These are phyloP conservation scores for Colletotrichum liaoningense DNA, from an alignment of 2,329 filamentous ascomycete genomes.

Conservation along the genomic window DNA sequence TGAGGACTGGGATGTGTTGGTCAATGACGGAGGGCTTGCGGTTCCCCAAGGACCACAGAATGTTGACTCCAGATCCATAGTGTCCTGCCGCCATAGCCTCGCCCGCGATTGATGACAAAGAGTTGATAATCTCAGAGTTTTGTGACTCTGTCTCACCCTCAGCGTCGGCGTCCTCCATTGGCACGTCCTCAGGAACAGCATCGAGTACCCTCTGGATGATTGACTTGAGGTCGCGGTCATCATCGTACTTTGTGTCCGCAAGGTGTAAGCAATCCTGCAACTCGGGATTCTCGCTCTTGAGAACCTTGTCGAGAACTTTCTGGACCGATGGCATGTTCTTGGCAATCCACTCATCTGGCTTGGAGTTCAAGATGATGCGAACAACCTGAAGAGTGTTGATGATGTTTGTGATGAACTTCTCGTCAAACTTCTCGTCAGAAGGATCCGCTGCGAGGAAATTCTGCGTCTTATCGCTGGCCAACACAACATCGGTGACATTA, in stretches of 20 bases:
- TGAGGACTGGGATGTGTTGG: constrained; percentile 85
- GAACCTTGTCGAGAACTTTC: constrained; percentile 88
- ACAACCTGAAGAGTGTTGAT: constrained; percentile 95
- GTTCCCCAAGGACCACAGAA: constrained; percentile 90
- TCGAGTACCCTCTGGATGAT: constrained; percentile 87
- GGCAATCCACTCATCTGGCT: constrained; percentile 90
- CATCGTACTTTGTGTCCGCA: constrained; percentile 75
- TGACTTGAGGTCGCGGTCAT: constrained; percentile 77
- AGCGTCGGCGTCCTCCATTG: constrained; percentile 81
- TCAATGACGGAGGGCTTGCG: constrained; percentile 90
- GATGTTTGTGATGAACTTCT: constrained; percentile 87
- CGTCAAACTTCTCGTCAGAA: constrained; percentile 78
- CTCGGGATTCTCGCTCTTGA: constrained; percentile 90
- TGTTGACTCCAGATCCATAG: constrained; percentile 90
- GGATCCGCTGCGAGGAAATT: constrained; percentile 69
- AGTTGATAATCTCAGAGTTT: constrained; percentile 87
- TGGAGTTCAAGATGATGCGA: constrained; percentile 87
- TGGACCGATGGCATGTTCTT: constrained; percentile 82
- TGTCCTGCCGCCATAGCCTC: constrained; percentile 86
- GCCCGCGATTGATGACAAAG: constrained; percentile 85
- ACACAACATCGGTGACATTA: constrained; percentile 87
- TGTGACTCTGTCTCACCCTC: constrained; percentile 86
- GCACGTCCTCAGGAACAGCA: constrained; percentile 83
- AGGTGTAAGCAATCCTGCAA: constrained; percentile 93
- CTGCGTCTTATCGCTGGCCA: constrained; percentile 82